These are phyloP conservation scores for Bacterosira constricta DNA, from an alignment of 108 stramenopile species.

Conservation along the genomic window DNA sequence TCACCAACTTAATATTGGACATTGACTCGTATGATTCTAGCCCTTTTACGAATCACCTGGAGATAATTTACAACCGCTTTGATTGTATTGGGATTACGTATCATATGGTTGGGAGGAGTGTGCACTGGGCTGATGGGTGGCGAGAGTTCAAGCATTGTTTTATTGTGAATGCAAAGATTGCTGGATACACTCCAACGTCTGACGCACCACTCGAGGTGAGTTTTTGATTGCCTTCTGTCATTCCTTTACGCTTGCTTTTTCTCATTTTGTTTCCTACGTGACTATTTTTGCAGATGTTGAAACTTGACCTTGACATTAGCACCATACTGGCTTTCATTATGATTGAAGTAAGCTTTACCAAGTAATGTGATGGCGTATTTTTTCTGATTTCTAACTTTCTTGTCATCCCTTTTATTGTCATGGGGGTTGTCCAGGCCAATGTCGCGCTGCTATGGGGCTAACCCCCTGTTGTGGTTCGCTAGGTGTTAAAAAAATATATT, in stretches of 20 bases:
- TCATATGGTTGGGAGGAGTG: slow-evolving; percentile 1
- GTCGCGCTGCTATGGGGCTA: too few species aligned
- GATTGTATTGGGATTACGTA: slow-evolving; percentile 44
- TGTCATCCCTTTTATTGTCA: too few species aligned
- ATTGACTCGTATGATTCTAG: neutral
- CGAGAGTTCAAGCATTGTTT: slow-evolving; percentile 3
- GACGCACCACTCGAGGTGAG: slow-evolving; percentile 19
- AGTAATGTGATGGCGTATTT: too few species aligned
- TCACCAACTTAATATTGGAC: slow-evolving; percentile 21
- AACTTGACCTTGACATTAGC: slow-evolving; percentile 48
- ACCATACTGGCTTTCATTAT: slow-evolving; percentile 39
- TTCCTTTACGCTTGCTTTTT: neutral
- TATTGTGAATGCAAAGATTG: slow-evolving; percentile 1
- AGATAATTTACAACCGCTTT: slow-evolving; percentile 29
- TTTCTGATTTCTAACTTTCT: too few species aligned
- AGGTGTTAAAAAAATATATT: too few species aligned
- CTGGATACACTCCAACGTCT: slow-evolving; percentile 38
- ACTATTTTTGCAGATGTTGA: slow-evolving; percentile 4
- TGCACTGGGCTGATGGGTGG: too few species aligned
- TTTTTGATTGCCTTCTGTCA: neutral
- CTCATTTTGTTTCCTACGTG: too few species aligned
- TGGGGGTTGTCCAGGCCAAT: too few species aligned
- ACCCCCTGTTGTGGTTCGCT: too few species aligned
- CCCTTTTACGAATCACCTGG: slow-evolving; percentile 10
- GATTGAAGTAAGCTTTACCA: slow-evolving; percentile 31